Evolutionary conservation across 768 basidiomycete species (phyloP).

Genomic region (Rhodotorula paludigena): DNA sequence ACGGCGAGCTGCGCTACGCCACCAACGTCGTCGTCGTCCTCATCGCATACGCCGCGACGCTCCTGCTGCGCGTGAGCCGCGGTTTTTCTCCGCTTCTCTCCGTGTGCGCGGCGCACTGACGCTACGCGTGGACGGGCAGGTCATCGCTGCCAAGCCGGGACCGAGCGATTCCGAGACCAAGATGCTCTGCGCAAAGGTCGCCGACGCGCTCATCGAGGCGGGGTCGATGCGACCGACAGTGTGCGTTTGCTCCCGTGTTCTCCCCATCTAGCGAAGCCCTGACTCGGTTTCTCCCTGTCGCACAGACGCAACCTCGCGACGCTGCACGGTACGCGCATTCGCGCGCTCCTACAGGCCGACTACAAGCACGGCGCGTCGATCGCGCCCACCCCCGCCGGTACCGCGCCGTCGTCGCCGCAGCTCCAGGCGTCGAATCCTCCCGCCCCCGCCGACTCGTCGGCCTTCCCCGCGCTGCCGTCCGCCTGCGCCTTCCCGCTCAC

Average conservation of each 20-base stretch:
- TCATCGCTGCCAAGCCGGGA: neutral
- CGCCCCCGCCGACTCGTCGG: no score
- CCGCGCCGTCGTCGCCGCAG: neutral
- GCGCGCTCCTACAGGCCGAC: constrained; percentile 12
- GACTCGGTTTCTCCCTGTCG: neutral
- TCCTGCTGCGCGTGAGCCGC: constrained; percentile 13
- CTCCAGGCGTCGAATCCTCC: neutral
- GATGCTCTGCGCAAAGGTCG: constrained; percentile 2
- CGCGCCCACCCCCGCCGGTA: neutral
- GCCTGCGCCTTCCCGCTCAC: neutral
- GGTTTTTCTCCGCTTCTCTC: neutral
- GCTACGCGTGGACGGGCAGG: neutral
- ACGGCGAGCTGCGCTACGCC: constrained; percentile 2
- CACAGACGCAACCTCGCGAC: constrained; percentile 27
- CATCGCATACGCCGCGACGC: constrained; percentile 32
- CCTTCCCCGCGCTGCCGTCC: neutral
- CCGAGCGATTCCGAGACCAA: neutral
- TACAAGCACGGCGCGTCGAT: neutral
- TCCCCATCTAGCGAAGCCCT: no score
- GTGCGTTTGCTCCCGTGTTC: neutral
- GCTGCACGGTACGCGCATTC: constrained; percentile 32
- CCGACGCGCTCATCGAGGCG: constrained; percentile 3
- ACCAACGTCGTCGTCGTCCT: constrained; percentile 20
- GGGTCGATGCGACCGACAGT: constrained; percentile 11
- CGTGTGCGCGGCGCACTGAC: no score